Evolutionary conservation across 805 yeast genomes (phyloP).

Genomic region (Candida germanica): DNA sequence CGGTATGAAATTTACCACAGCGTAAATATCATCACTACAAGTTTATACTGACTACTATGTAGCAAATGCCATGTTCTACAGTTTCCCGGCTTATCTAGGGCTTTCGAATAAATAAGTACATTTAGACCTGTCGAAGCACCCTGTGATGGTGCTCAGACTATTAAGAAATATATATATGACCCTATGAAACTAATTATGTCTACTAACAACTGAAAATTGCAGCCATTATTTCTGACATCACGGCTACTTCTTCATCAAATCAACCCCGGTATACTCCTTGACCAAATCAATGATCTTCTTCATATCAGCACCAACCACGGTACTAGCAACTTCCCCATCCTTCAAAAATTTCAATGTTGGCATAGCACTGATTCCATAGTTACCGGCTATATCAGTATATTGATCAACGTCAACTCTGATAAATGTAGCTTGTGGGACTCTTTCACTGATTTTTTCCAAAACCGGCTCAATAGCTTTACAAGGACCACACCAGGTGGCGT

Average conservation of each 20-base stretch:
- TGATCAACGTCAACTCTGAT: conserved; percentile 72
- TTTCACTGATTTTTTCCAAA: conserved; percentile 31
- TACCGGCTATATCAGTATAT: conserved; percentile 55
- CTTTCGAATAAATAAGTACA: too few species aligned
- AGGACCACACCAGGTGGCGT: conserved; percentile 47
- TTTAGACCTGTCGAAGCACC: too few species aligned
- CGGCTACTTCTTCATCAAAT: conserved; percentile 16
- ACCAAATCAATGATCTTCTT: conserved; percentile 28
- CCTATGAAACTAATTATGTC: too few species aligned
- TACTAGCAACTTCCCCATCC: conserved; percentile 54
- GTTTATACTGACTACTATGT: too few species aligned
- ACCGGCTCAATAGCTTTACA: conserved; percentile 42
- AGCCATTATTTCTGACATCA: too few species aligned
- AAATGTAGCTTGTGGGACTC: conserved; percentile 51
- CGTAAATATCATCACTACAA: too few species aligned
- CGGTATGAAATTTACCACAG: too few species aligned
- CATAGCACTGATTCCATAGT: conserved; percentile 67
- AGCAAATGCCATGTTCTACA: too few species aligned
- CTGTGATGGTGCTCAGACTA: too few species aligned
- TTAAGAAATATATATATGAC: too few species aligned
- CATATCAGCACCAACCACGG: conserved; percentile 65
- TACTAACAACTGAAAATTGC: too few species aligned
- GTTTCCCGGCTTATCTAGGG: too few species aligned
- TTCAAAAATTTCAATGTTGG: conserved; percentile 68
- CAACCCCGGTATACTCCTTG: conserved; percentile 27